These are phyloP conservation scores for Xylaria sp. DNA, from an alignment of 2,329 filamentous ascomycete species.

Conservation along the genomic window DNA sequence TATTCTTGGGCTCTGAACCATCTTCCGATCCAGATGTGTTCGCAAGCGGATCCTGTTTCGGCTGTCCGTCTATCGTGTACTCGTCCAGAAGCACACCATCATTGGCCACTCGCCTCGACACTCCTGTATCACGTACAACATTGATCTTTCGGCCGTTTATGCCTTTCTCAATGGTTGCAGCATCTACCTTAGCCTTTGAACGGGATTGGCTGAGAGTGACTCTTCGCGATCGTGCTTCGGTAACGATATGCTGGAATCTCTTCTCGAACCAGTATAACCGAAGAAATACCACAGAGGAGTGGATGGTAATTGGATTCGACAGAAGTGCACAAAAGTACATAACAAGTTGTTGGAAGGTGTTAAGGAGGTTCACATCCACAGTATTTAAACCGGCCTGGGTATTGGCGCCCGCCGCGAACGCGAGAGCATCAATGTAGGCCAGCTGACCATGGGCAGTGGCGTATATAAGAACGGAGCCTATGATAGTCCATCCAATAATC, in stretches of 20 bases:
- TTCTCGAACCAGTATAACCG: conserved; percentile 99
- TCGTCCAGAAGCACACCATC: conserved; percentile 66
- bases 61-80: conserved; percentile 49
- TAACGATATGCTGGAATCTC: conserved; percentile 85
- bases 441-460: conserved; percentile 67
- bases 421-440: conserved; percentile 85
- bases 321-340: conserved; percentile 78
- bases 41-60: conserved; percentile 38
- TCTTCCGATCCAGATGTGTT: conserved; percentile 38
- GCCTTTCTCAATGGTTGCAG: conserved; percentile 66
- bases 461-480: conserved; percentile 83
- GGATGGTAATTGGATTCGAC: conserved; percentile 85
- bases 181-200: conserved; percentile 60
- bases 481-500: conserved; percentile 77
- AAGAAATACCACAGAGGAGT: conserved; percentile 88
- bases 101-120: conserved; percentile 68
- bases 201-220: conserved; percentile 72
- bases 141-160: conserved; percentile 74
- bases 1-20: conserved; percentile 33
- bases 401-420: conserved; percentile 85
- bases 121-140: conserved; percentile 69
- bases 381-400: conserved; percentile 96
- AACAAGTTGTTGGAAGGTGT: conserved; percentile 78
- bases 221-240: conserved; percentile 75
- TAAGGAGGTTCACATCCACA: conserved; percentile 72